Base-by-base conservation (phyloP, 2,329 filamentous ascomycete genomes). In the Paracamarosporium sp. region DNA sequence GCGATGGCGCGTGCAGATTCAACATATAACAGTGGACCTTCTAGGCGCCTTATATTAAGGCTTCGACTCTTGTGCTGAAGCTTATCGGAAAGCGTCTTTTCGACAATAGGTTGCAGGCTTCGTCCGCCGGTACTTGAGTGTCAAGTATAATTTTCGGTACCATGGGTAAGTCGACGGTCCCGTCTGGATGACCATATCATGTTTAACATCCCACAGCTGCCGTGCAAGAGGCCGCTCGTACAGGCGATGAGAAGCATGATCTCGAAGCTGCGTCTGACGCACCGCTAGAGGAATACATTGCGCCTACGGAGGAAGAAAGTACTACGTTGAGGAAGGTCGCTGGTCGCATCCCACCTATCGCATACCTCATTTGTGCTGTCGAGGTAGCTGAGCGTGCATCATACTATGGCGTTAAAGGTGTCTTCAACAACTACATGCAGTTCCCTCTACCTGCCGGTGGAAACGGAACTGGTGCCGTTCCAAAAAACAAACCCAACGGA, bases 391-490 rank as follows among this genome's bases (percentile, higher is more conserved):
- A 88, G 67, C 78, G 86, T 53, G 85, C 85, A 2, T 87, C 85
- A 0, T 88, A 85, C 77, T 87, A 86, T 66, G 86, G 85, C 59
- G 78, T 82, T 5, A 79, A 83, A 59, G 82, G 81, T 0, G 74
- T 84, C 7, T 86, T 87, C 69, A 80, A 79, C 60, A 90, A 90
- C 69, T 90, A 83, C 64, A 82, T 90, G 66, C 84, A 89, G 64
- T 83, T 84, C 9, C 82, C 84, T 3, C 69, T 90, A 4, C 87
- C 87, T 2, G 35, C 58, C 13, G 75, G 73, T 7, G 73, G 75
- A 1, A 73, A 74, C 51, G 75, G 73, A 24, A 66, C 70, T 25
- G 75, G 75, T 40, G 74, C 74, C 27, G 69, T 70, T 17, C 59
- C 71, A 1, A 57, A 59, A 43, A 72, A 68, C 3, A 66, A 69